Evolutionary conservation across 441 rosid species (phyloP), one percentile per base, ranked within the genome.

Genomic region (Arabidopsis hybrid): DNA sequence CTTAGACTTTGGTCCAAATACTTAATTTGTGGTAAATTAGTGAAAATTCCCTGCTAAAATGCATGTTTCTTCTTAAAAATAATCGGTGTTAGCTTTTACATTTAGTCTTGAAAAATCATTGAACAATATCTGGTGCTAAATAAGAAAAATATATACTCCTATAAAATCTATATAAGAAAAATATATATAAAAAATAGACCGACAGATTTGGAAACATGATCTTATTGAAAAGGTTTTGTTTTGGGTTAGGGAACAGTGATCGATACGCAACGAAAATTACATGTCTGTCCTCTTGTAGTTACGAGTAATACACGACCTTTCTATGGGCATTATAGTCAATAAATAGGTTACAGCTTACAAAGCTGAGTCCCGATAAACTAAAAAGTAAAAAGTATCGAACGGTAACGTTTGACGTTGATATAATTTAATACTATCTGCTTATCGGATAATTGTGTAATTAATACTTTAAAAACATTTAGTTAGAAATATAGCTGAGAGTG

Each of bases 321-420:
- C n/a, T 5, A 47, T 26, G 70, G 81, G 55, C 3, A 74, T 39
- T 61, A 32, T 65, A 8, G 84, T 78, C 65, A 38, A 18, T 35
- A 17, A 7, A 21, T n/a, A 18, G 7, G 21, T 55, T 32, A 35
- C 55, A 39, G 32, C 38, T 52, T 52, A 40, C 59, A 14, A 68
- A 65, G 46, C 60, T 9, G 58, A 65, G 66, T 59, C 75, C 62
- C 34, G 43, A 69, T 21, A 52, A 31, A 74, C 50, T 56, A 68
- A 40, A 65, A 46, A 42, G 75, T 9, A 5, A 16, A 14, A 36
- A 35, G 63, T 36, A 36, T 70, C 69, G 71, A 82, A 80, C 80
- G 82, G 83, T 76, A 31, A 67, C 45, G 39, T 79, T 74, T 65
- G 77, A 81, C 69, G 35, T 65, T 61, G 14, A 64, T 49, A 34